Conservation (phyloP, 306 rosid species). For the Delonix regia region DNA sequence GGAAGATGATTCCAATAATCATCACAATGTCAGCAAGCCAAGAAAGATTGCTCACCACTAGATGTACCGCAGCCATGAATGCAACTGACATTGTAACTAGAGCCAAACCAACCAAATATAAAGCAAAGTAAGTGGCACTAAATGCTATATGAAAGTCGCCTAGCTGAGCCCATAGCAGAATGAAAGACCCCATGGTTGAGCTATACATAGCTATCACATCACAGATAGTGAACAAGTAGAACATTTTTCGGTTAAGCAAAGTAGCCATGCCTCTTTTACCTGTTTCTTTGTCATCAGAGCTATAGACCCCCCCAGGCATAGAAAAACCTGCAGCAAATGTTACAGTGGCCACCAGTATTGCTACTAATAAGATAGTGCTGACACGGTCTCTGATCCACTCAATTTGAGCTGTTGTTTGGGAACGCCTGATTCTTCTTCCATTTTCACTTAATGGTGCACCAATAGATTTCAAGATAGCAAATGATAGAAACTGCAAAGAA, state of each 20-base stretch:
- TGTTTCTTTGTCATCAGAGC: neutral
- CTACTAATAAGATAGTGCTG: conserved; percentile 26
- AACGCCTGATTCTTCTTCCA: neutral
- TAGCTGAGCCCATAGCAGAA: neutral
- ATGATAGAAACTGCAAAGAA: neutral
- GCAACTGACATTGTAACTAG: neutral
- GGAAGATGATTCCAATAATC: neutral
- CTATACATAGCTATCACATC: neutral
- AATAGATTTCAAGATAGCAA: neutral
- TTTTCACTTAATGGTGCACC: neutral
- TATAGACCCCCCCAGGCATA: neutral
- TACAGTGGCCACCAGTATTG: conserved; percentile 22
- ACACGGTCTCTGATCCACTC: conserved; percentile 10
- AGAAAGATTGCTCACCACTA: neutral
- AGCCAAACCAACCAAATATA: neutral
- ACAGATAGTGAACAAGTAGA: neutral
- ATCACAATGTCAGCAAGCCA: neutral
- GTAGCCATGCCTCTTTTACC: neutral
- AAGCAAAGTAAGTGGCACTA: conserved; percentile 1
- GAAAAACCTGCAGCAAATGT: neutral
- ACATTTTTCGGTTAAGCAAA: neutral
- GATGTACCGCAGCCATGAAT: neutral
- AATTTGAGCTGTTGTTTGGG: neutral
- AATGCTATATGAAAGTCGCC: neutral
- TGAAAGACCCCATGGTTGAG: neutral